phyloP scores from a whole-genome alignment of 768 basidiomycete species.

The Sistotremastrum suecicum region DNA sequence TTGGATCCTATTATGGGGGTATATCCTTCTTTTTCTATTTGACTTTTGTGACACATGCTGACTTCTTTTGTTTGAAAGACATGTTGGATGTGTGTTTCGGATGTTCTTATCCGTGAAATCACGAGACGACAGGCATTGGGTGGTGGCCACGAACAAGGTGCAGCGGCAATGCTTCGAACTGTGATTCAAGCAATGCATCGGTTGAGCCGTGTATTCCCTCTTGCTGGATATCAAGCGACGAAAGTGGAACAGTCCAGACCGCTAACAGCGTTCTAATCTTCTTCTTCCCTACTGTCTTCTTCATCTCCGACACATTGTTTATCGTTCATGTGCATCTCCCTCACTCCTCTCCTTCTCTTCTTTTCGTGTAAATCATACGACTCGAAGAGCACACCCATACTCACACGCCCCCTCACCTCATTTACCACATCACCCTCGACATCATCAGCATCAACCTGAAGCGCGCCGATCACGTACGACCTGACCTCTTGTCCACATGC shows the following conservation, averaged over 20 bases:
- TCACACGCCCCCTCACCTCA: too few relatives aligned
- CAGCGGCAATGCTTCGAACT: not conserved
- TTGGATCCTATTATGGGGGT: constrained; percentile 42
- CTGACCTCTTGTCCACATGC: too few relatives aligned
- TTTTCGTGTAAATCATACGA: too few relatives aligned
- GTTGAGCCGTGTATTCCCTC: constrained; percentile 21
- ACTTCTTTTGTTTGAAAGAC: constrained; percentile 14
- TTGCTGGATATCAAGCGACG: constrained; percentile 16
- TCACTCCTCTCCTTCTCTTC: not conserved
- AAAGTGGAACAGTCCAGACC: constrained; percentile 10
- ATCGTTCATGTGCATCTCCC: not conserved
- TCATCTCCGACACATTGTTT: not conserved
- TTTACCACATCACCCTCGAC: too few relatives aligned
- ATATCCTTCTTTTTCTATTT: constrained; percentile 13
- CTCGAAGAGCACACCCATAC: too few relatives aligned
- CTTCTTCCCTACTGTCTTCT: not conserved
- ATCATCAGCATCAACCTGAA: too few relatives aligned
- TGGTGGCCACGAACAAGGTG: constrained; percentile 20
- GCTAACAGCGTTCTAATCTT: constrained; percentile 1
- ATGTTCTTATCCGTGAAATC: constrained; percentile 23
- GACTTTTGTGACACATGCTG: not conserved
- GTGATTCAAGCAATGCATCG: constrained; percentile 21
- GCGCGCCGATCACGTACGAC: too few relatives aligned
- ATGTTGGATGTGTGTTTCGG: constrained; percentile 26
- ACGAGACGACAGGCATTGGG: constrained; percentile 8